Percentiles rank a stretch among this genome's conserved stretches.
These are phyloP conservation scores for Pseudocohnilembus persalinus DNA, from an alignment of 169 alveolate genomes.

Conservation along the genomic window DNA sequence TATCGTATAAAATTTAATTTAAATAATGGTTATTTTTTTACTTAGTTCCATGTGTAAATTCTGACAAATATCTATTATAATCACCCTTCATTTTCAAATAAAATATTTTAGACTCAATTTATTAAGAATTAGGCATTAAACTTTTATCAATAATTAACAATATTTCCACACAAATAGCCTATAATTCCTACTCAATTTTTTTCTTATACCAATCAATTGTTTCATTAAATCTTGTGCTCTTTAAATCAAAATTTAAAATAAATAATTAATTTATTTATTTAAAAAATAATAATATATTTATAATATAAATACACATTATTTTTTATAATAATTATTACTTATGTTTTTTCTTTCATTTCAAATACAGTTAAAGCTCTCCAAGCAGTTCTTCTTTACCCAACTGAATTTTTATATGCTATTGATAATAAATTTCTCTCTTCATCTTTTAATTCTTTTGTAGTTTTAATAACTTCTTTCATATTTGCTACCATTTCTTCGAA, in stretches of 20 bases:
- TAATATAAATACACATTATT: not conserved
- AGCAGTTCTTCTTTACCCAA: constrained; percentile 72
- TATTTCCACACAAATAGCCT: constrained; percentile 55
- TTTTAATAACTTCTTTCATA: constrained; percentile 46
- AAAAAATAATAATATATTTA: no score
- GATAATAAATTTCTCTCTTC: constrained; percentile 76
- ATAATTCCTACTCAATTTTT: constrained; percentile 69
- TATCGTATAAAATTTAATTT: no score
- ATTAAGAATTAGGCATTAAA: constrained; percentile 49
- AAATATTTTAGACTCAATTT: constrained; percentile 63
- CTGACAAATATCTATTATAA: constrained; percentile 76
- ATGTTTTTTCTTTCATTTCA: constrained; percentile 55
- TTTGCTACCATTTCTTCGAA: constrained; percentile 58
- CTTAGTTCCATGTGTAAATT: constrained; percentile 54
- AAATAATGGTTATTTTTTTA: constrained; percentile 43
- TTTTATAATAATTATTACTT: constrained; percentile 18
- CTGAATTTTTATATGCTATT: constrained; percentile 73
- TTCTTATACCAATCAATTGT: constrained; percentile 54
- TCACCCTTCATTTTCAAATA: constrained; percentile 80
- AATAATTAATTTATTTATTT: not conserved
- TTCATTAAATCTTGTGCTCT: constrained; percentile 38
- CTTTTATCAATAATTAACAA: constrained; percentile 42
- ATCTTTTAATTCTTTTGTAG: constrained; percentile 47
- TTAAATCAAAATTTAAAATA: not conserved
- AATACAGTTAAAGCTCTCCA: constrained; percentile 63